A percentile compares a stretch with the other conserved stretches of the same genome.
phyloP scores from a whole-genome alignment of 306 rosid species.

The Pterocarpus macrocarpus region DNA sequence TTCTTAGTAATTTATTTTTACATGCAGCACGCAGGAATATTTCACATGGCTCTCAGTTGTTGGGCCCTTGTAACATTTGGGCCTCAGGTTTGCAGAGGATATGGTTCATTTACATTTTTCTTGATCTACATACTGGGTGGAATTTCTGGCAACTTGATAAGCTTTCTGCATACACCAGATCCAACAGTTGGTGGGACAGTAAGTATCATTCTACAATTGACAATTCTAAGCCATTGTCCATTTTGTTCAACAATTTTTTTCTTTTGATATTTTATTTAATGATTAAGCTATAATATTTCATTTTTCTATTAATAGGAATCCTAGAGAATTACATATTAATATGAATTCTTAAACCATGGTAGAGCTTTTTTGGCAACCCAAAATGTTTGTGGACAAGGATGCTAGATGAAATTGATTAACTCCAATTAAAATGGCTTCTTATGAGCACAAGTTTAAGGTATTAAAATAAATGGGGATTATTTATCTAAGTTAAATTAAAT shows the following conservation, averaged over 20 bases:
- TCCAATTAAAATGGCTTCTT: neutral
- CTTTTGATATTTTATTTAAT: neutral
- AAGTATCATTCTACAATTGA: conserved; percentile 41
- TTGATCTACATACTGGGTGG: conserved; percentile 90
- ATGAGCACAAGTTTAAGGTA: neutral
- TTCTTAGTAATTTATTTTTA: conserved; percentile 18
- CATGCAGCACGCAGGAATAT: conserved; percentile 81
- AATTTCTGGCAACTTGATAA: conserved; percentile 83
- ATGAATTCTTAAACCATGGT: conserved; percentile 1
- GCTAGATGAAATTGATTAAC: neutral
- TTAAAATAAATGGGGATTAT: neutral
- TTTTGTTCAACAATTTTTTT: neutral
- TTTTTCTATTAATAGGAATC: neutral
- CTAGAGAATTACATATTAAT: neutral
- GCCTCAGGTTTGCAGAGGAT: conserved; percentile 82
- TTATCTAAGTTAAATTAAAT: neutral
- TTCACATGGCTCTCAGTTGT: conserved; percentile 76
- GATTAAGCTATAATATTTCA: neutral
- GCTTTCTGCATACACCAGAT: conserved; percentile 87
- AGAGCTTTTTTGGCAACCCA: neutral
- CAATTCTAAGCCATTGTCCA: neutral
- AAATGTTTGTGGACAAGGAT: neutral
- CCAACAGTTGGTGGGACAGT: conserved; percentile 93
- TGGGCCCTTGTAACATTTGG: conserved; percentile 80
- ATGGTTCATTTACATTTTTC: conserved; percentile 81